Conservation (phyloP, 2,329 filamentous ascomycete genomes). For the Alternaria sp. region DNA sequence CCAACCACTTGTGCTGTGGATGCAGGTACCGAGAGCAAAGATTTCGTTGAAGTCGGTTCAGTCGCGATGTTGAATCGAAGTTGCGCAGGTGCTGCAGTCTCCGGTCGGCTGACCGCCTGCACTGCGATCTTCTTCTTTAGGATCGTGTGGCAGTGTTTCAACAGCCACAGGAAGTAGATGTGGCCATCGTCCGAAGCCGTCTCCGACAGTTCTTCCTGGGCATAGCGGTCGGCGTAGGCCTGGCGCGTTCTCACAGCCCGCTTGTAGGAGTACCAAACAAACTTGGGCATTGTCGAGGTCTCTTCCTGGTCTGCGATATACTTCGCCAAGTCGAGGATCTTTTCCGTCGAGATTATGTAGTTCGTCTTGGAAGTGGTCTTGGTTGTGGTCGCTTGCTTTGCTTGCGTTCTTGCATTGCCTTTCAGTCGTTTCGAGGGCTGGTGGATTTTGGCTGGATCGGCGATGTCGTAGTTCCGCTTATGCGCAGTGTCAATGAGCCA, state of each 20-base stretch:
- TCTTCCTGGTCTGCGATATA: not conserved
- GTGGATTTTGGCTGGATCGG: not conserved
- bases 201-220: not conserved
- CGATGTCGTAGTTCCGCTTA: not conserved
- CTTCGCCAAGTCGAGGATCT: not conserved
- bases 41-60: not conserved
- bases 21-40: not conserved
- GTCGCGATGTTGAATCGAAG: not conserved
- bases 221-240: not conserved
- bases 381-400: not conserved
- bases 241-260: not conserved
- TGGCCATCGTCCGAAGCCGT: not conserved
- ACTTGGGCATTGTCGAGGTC: not conserved
- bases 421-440: not conserved
- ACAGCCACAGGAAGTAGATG: not conserved
- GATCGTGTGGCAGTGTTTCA: not conserved
- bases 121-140: not conserved
- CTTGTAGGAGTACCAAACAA: slow-evolving; percentile 1
- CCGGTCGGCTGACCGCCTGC: not conserved
- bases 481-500: not conserved
- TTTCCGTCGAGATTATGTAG: not conserved
- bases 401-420: not conserved
- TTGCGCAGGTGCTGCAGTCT: not conserved
- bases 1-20: too few species aligned
- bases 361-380: not conserved